Evolutionary conservation across 164 flowering plant species (phyloP).

Genomic region (Warburgia ugandensis): DNA sequence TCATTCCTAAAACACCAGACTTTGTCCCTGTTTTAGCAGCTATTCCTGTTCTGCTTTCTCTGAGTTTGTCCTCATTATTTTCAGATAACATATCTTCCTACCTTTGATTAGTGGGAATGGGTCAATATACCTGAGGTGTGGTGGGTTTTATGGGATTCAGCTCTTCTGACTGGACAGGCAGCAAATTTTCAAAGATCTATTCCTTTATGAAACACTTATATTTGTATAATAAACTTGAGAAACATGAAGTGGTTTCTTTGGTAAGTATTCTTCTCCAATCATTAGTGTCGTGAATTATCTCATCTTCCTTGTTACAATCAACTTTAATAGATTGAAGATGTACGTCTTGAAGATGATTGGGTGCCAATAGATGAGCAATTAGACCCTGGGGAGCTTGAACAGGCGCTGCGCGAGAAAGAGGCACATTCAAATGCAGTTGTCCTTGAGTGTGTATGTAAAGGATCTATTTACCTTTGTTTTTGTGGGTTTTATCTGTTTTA

Average conservation of each 20-base stretch:
- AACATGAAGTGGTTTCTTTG: not conserved
- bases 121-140: too few relatives aligned
- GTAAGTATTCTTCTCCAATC: not conserved
- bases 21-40: too few relatives aligned
- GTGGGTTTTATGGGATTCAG: too few relatives aligned
- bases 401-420: constrained; percentile 59
- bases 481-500: not conserved
- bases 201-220: not conserved
- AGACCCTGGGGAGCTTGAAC: constrained; percentile 59
- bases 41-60: too few relatives aligned
- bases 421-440: constrained; percentile 95
- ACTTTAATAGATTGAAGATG: constrained; percentile 12
- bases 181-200: not conserved
- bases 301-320: not conserved
- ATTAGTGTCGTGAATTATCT: not conserved
- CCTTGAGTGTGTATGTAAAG: constrained; percentile 69
- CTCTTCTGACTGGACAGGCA: too few relatives aligned
- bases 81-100: too few relatives aligned
- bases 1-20: too few relatives aligned
- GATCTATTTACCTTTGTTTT: not conserved
- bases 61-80: too few relatives aligned
- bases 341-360: constrained; percentile 99
- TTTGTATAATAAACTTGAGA: not conserved
- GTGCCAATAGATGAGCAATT: constrained; percentile 85
- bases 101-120: too few relatives aligned